Percentiles rank a stretch among this genome's conserved stretches.
phyloP scores from a whole-genome alignment of 139 green algal species.

The Ostreobium quekettii region DNA sequence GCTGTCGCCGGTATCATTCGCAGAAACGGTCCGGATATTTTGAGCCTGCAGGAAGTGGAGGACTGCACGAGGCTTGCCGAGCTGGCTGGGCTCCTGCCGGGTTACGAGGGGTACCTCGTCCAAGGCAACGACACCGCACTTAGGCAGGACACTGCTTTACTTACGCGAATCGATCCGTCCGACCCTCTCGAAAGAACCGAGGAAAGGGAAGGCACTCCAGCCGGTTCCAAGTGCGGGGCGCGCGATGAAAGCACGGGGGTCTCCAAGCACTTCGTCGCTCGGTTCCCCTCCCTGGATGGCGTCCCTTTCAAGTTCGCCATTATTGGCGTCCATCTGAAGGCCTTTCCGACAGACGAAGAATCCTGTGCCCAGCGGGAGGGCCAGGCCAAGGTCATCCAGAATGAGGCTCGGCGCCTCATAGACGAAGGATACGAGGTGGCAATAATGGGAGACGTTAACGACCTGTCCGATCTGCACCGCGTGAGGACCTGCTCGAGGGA shows the following conservation, averaged over 20 bases:
- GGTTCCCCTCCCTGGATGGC: neutral
- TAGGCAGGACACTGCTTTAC: neutral
- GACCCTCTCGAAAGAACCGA: neutral
- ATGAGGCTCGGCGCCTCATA: neutral
- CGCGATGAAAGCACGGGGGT: neutral
- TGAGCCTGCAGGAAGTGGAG: slow-evolving; percentile 1
- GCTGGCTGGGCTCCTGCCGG: neutral
- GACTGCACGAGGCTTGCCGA: neutral
- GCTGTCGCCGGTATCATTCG: neutral
- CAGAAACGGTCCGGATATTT: neutral
- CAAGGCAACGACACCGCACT: neutral
- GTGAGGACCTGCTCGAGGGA: neutral
- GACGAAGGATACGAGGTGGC: slow-evolving; percentile 1
- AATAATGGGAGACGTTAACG: slow-evolving; percentile 9
- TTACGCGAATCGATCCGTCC: neutral
- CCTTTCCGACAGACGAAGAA: neutral
- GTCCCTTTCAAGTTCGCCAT: slow-evolving; percentile 9
- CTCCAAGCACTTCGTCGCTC: slow-evolving; percentile 2
- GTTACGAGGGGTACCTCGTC: too few relatives aligned
- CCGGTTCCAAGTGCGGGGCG: slow-evolving; percentile 5
- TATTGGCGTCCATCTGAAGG: slow-evolving; percentile 3
- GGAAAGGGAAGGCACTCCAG: neutral
- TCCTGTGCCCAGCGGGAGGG: neutral
- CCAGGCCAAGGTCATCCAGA: slow-evolving; percentile 5
- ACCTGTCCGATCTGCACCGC: slow-evolving; percentile 7